phyloP scores from a whole-genome alignment of 2,329 filamentous ascomycete genomes.

The Penicillium sp. region DNA sequence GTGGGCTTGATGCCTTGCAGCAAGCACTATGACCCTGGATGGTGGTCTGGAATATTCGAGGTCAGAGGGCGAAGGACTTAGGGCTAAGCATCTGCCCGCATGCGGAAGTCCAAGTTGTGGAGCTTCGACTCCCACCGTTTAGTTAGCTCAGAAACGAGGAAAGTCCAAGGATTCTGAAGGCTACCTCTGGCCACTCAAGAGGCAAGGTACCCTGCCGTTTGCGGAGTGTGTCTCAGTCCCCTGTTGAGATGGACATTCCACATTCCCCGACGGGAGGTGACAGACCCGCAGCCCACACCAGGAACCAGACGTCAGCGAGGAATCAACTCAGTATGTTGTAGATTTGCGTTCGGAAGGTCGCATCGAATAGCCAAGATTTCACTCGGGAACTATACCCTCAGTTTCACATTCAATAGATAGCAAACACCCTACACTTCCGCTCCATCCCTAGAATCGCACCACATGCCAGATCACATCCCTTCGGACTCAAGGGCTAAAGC shows the following conservation, averaged over 20 bases:
- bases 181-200: too few species aligned
- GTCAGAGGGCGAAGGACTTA: background rate
- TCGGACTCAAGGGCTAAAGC: background rate
- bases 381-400: background rate
- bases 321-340: background rate
- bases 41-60: background rate
- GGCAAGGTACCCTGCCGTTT: background rate
- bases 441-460: background rate
- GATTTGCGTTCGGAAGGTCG: conserved; percentile 3
- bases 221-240: background rate
- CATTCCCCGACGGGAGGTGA: background rate
- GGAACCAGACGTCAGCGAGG: background rate
- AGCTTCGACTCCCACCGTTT: too few species aligned
- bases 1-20: background rate
- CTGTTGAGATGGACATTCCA: background rate
- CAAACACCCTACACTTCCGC: background rate
- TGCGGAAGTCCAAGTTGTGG: too few species aligned
- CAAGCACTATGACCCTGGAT: background rate
- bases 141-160: background rate
- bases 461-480: background rate
- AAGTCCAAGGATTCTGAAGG: background rate
- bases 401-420: background rate
- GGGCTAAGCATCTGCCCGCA: too few species aligned
- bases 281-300: background rate
- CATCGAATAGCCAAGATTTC: background rate